Percentiles rank a stretch among this genome's conserved stretches.
These are phyloP conservation scores for Datura wrightii DNA, from an alignment of 257 asterid genomes.

Conservation along the genomic window DNA sequence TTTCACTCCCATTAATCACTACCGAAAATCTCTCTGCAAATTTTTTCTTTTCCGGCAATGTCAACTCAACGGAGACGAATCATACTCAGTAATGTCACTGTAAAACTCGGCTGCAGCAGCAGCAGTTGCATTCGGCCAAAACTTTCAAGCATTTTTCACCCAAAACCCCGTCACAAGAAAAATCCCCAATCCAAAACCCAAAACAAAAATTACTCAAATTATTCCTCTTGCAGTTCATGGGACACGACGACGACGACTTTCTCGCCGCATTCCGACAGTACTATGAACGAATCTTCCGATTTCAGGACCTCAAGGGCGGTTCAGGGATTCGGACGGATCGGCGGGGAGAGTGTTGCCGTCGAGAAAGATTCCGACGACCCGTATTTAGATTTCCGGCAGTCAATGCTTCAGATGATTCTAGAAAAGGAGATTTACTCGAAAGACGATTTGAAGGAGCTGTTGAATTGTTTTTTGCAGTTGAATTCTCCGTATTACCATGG, in stretches of 20 bases:
- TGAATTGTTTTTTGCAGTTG: slow-evolving; percentile 86
- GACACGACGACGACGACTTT: slow-evolving; percentile 63
- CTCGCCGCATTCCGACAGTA: slow-evolving; percentile 43
- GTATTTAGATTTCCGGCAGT: slow-evolving; percentile 81
- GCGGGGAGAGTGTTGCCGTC: slow-evolving; percentile 77
- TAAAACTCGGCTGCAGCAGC: slow-evolving; percentile 67
- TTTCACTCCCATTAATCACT: not conserved
- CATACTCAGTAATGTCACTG: slow-evolving; percentile 51
- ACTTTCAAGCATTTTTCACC: slow-evolving; percentile 65
- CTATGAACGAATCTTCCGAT: slow-evolving; percentile 31
- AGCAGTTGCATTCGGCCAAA: slow-evolving; percentile 61
- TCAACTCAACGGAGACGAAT: slow-evolving; percentile 54
- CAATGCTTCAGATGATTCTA: slow-evolving; percentile 93
- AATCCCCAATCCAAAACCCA: not conserved
- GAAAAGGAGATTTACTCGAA: slow-evolving; percentile 76
- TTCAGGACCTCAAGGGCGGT: slow-evolving; percentile 49
- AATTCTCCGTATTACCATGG: slow-evolving; percentile 88
- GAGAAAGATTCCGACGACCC: slow-evolving; percentile 93
- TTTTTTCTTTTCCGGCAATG: slow-evolving; percentile 39
- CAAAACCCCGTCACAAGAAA: slow-evolving; percentile 41
- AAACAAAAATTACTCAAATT: slow-evolving; percentile 39
- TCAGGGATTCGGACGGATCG: slow-evolving; percentile 72
- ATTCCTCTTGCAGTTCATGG: slow-evolving; percentile 60
- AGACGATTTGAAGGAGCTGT: slow-evolving; percentile 75
- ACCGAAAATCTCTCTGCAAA: not conserved